A percentile compares a stretch with the other conserved stretches of the same genome.
phyloP scores from a whole-genome alignment of 2,329 filamentous ascomycete species.

The Neofusicoccum umdonicola region DNA sequence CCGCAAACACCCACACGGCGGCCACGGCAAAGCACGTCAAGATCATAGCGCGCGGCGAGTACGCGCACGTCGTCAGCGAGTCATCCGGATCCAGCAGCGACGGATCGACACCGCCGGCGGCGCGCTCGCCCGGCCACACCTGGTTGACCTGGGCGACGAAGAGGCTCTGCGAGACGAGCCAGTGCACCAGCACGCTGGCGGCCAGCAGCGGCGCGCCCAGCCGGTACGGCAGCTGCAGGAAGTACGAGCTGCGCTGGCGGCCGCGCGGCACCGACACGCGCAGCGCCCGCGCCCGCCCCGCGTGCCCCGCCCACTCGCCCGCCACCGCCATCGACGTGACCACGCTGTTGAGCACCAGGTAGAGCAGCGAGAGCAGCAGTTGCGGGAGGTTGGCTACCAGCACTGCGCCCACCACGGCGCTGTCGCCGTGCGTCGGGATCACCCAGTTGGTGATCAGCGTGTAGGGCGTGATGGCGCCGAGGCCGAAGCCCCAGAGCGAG shows the following conservation, averaged over 20 bases:
- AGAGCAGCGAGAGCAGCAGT: conserved; percentile 46
- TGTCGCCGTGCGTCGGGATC: neutral
- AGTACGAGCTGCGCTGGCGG: conserved; percentile 42
- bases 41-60: conserved; percentile 19
- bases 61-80: conserved; percentile 19
- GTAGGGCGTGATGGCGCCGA: neutral
- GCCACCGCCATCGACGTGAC: conserved; percentile 48
- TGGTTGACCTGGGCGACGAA: conserved; percentile 37
- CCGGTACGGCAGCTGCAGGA: conserved; percentile 39
- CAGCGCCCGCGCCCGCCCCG: conserved; percentile 28
- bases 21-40: conserved; percentile 4
- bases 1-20: neutral
- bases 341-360: conserved; percentile 46
- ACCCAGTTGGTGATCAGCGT: neutral
- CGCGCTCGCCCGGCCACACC: too few relatives aligned
- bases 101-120: conserved; percentile 3
- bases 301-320: conserved; percentile 47
- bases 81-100: neutral
- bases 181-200: conserved; percentile 37
- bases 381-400: conserved; percentile 50
- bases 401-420: conserved; percentile 17
- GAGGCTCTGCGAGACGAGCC: conserved; percentile 45
- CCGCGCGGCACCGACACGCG: conserved; percentile 37
- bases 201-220: conserved; percentile 38
- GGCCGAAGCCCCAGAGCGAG: neutral